phyloP scores from a whole-genome alignment of 345 rosid species.

The Garcia nutans region DNA sequence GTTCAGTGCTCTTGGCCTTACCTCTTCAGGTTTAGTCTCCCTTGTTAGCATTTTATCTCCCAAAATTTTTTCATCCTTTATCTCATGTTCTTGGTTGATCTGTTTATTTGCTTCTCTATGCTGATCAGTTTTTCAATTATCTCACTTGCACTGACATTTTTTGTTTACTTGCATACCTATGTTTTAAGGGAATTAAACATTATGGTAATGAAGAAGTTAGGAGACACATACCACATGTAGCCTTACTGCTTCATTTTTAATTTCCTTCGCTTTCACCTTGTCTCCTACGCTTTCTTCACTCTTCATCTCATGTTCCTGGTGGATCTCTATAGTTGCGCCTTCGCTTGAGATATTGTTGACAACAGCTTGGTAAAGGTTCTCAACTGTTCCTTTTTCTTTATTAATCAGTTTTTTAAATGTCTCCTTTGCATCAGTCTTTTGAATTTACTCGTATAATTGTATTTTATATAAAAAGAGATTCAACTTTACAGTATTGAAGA shows the following conservation, averaged over 20 bases:
- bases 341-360: no score
- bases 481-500: not conserved
- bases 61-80: conserved; percentile 17
- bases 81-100: conserved; percentile 22
- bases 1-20: conserved; percentile 12
- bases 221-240: not conserved
- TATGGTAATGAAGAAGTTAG: not conserved
- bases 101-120: not conserved
- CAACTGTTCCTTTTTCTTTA: no score
- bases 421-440: no score
- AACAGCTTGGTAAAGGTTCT: no score
- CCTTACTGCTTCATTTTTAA: conserved; percentile 38
- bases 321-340: not conserved
- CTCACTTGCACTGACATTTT: not conserved
- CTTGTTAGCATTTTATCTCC: conserved; percentile 10
- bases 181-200: not conserved
- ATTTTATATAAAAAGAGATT: not conserved
- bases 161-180: not conserved
- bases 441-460: not conserved
- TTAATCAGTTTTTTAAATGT: no score
- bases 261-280: conserved; percentile 6
- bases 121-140: not conserved
- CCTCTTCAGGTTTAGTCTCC: conserved; percentile 35
- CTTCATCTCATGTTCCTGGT: conserved; percentile 22
- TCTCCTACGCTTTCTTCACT: conserved; percentile 22